A percentile compares a stretch with the other conserved stretches of the same genome.
Conservation (phyloP, 2,329 filamentous ascomycete species). For the Ophiostoma australiae region DNA sequence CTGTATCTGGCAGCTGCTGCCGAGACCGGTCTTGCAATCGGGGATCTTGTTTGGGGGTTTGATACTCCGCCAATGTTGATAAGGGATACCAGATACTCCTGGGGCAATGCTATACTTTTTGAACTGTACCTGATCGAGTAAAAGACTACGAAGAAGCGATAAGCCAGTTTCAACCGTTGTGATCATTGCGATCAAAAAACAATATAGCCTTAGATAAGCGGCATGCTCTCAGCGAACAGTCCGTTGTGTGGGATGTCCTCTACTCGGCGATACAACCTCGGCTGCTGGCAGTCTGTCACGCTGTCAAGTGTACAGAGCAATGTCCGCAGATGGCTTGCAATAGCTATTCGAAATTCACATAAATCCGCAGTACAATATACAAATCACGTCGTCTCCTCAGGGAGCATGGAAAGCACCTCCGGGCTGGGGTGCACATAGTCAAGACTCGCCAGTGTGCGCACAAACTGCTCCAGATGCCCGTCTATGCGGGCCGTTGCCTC, state of each 20-base stretch:
- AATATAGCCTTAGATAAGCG: neutral
- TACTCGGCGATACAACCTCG: neutral
- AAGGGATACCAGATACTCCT: neutral
- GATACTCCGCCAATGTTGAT: neutral
- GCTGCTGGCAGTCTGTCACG: too few species aligned
- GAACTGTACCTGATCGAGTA: neutral
- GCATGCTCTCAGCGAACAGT: neutral
- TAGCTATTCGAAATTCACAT: neutral
- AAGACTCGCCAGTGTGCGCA: neutral
- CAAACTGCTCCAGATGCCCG: neutral
- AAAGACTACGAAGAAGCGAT: neutral
- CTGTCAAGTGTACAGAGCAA: neutral
- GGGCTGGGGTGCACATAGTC: neutral
- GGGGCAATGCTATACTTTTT: neutral
- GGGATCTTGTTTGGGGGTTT: neutral
- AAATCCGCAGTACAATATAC: neutral
- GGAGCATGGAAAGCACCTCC: neutral
- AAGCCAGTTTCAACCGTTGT: neutral
- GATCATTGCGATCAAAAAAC: neutral
- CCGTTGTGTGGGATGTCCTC: neutral
- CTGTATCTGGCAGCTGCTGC: neutral
- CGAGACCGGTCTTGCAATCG: neutral
- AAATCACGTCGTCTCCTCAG: neutral
- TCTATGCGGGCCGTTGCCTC: constrained; percentile 4
- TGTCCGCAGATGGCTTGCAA: neutral